These are phyloP conservation scores for Multifurca ochricompacta DNA, from an alignment of 768 basidiomycete species.

Conservation along the genomic window DNA sequence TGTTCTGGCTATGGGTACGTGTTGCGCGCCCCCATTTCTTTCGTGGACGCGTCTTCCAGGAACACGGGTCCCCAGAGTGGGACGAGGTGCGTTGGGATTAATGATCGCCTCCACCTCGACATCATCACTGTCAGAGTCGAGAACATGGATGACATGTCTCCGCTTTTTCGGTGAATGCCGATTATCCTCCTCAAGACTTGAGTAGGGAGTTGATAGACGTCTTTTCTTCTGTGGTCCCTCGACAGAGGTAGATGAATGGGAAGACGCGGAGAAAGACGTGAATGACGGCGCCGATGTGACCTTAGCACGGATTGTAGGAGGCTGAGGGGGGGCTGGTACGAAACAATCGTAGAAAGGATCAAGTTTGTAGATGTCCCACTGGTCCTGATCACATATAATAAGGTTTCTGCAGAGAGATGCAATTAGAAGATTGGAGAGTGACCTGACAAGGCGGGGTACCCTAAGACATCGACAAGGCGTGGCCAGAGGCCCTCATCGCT, in stretches of 20 bases:
- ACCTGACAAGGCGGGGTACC: conserved; percentile 38
- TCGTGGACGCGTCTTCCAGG: conserved; percentile 15
- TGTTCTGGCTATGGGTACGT: neutral
- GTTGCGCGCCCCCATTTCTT: conserved; percentile 1
- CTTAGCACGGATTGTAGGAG: conserved; percentile 25
- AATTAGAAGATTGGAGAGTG: neutral
- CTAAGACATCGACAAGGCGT: conserved; percentile 54
- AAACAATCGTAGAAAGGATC: conserved; percentile 66
- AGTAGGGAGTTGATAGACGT: conserved; percentile 14
- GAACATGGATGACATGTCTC: conserved; percentile 16
- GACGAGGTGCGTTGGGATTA: conserved; percentile 22
- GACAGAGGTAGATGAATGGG: conserved; percentile 5
- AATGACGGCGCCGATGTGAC: conserved; percentile 7
- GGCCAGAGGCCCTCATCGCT: conserved; percentile 68
- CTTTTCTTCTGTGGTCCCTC: conserved; percentile 6
- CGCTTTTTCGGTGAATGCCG: conserved; percentile 10
- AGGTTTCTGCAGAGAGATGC: conserved; percentile 32
- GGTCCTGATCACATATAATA: conserved; percentile 55
- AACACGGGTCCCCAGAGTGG: conserved; percentile 9
- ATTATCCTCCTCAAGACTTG: conserved; percentile 11
- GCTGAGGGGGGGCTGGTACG: conserved; percentile 32
- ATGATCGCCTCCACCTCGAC: conserved; percentile 44
- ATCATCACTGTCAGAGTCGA: conserved; percentile 30
- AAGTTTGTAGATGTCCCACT: conserved; percentile 83
- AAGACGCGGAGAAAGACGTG: conserved; percentile 10